phyloP scores from a whole-genome alignment of 352 stramenopile genomes.

The Phytophthora tentaculata region DNA sequence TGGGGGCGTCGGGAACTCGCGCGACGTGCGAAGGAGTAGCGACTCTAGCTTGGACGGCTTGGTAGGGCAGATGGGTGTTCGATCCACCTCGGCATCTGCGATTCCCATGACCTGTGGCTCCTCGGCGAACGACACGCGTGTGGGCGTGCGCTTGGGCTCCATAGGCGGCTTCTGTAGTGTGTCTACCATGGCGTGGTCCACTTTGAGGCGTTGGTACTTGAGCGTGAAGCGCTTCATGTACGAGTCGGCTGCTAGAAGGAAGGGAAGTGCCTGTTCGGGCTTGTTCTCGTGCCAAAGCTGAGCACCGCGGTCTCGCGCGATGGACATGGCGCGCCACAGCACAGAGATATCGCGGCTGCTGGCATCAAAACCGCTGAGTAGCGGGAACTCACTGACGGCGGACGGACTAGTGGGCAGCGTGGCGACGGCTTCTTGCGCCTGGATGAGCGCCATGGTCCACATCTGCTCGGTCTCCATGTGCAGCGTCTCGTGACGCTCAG shows the following conservation, averaged over 20 bases:
- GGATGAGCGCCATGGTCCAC: constrained; percentile 80
- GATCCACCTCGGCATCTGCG: constrained; percentile 77
- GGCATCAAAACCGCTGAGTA: constrained; percentile 68
- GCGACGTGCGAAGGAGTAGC: constrained; percentile 79
- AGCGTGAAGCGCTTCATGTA: constrained; percentile 92
- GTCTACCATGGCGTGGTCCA: constrained; percentile 85
- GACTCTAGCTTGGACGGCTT: constrained; percentile 87
- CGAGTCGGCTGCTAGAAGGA: constrained; percentile 81
- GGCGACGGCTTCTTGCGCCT: constrained; percentile 56
- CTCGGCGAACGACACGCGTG: constrained; percentile 73
- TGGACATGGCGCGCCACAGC: constrained; percentile 84
- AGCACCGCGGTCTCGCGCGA: constrained; percentile 76
- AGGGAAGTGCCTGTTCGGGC: constrained; percentile 77
- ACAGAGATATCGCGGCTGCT: constrained; percentile 76
- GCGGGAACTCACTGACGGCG: constrained; percentile 61
- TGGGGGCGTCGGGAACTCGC: constrained; percentile 78
- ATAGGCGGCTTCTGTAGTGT: constrained; percentile 45
- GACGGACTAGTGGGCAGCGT: constrained; percentile 46
- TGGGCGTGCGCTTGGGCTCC: constrained; percentile 37
- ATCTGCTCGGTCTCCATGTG: constrained; percentile 72
- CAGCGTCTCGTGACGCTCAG: constrained; percentile 64
- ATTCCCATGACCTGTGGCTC: constrained; percentile 70
- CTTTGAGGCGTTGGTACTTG: constrained; percentile 87
- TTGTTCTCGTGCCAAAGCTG: constrained; percentile 90
- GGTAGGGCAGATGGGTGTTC: constrained; percentile 73